Evolutionary conservation across 306 rosid species (phyloP).

Genomic region (Pterocarpus macrocarpus): DNA sequence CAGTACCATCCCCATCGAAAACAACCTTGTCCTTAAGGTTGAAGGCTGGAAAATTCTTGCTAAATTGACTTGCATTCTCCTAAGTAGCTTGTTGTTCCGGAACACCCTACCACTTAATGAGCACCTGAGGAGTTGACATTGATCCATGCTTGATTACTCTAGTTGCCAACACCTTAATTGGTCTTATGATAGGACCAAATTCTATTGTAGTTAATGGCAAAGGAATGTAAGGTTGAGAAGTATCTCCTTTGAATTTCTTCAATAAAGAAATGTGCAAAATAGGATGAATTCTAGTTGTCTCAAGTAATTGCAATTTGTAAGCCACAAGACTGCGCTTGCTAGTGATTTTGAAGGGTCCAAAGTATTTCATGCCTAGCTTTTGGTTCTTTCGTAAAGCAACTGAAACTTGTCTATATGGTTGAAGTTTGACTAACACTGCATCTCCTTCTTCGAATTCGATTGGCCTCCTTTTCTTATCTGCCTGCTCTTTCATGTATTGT

Average conservation of each 20-base stretch:
- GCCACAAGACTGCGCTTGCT: neutral
- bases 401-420: neutral
- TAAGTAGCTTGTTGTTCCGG: no score
- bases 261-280: neutral
- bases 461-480: neutral
- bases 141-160: no score
- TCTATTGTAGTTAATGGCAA: neutral
- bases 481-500: neutral
- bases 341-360: no score
- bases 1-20: no score
- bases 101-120: no score
- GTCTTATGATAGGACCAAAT: neutral
- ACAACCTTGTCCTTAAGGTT: no score
- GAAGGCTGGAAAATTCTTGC: no score
- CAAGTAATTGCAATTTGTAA: neutral
- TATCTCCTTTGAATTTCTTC: neutral
- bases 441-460: neutral
- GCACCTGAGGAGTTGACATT: no score
- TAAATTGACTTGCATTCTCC: no score
- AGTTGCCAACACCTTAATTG: no score
- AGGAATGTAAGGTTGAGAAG: neutral
- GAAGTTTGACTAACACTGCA: neutral
- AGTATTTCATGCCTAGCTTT: no score
- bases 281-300: neutral
- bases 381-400: no score